Percentiles rank a stretch among this genome's conserved stretches.
phyloP scores from a whole-genome alignment of 768 basidiomycete species.

The Crucibulum laeve region DNA sequence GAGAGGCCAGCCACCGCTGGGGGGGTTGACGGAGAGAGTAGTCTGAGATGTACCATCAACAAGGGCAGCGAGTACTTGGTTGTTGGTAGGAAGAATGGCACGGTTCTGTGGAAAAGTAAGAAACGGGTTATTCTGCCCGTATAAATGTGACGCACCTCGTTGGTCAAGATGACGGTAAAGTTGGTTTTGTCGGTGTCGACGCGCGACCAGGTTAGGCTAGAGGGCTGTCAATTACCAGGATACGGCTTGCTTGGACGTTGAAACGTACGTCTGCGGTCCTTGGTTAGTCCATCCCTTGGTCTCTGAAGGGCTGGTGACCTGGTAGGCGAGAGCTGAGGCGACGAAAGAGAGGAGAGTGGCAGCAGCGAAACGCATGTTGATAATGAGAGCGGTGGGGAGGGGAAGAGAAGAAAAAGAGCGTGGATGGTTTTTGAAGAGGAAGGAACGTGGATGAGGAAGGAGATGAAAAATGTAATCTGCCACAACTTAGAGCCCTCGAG shows the following conservation, averaged over 20 bases:
- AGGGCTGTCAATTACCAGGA: not conserved
- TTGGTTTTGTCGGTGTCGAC: slow-evolving; percentile 64
- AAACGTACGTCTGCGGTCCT: slow-evolving; percentile 42
- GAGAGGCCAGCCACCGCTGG: slow-evolving; percentile 62
- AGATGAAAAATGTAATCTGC: too few species aligned
- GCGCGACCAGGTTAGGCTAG: slow-evolving; percentile 53
- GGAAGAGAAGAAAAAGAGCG: slow-evolving; percentile 11
- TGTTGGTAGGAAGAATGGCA: slow-evolving; percentile 21
- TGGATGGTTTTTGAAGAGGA: slow-evolving; percentile 12
- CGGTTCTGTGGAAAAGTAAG: slow-evolving; percentile 24
- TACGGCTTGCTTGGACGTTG: slow-evolving; percentile 1
- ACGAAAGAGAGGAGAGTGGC: slow-evolving; percentile 44
- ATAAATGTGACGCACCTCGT: slow-evolving; percentile 38
- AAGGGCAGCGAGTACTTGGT: slow-evolving; percentile 48
- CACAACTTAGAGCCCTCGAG: too few species aligned
- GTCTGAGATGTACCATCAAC: slow-evolving; percentile 47
- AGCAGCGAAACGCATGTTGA: slow-evolving; percentile 38
- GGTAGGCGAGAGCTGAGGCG: slow-evolving; percentile 59
- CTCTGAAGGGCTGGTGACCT: slow-evolving; percentile 47
- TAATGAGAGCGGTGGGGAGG: slow-evolving; percentile 9
- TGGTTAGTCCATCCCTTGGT: slow-evolving; percentile 52
- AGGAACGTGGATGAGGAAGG: slow-evolving; percentile 8
- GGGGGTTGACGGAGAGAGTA: slow-evolving; percentile 40
- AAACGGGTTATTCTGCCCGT: slow-evolving; percentile 1
- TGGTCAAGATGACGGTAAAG: slow-evolving; percentile 68